Base-by-base conservation (phyloP, 176 grass and related monocot species). In the Areca catechu region DNA sequence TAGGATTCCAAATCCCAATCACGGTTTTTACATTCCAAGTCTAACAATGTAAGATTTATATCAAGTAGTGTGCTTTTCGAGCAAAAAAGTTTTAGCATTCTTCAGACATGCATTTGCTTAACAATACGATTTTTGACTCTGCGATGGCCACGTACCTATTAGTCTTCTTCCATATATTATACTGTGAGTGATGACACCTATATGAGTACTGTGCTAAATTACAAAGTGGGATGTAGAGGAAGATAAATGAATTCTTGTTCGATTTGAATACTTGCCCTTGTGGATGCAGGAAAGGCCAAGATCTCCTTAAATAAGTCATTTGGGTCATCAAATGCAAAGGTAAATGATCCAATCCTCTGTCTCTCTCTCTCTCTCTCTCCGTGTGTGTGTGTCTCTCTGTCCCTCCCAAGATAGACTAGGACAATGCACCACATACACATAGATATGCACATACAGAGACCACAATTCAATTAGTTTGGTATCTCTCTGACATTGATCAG, bases 261-360 rank as follows among this genome's bases (percentile, higher is more conserved):
- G 7, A 56, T 63, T 73, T 80, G 62, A 76, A 76, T 70, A 77
- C 61, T 54, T 16, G 55, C 74, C 55, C 43, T 61, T 73, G 22
- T 77, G 56, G 56, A 63, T 74, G 71, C 65, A 84, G 81, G 81
- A 66, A 66, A 74, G 34, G 68, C 22, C 2, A 43, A 63, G 52
- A 80, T 59, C 18, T 49, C 68, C 60, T 64, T 60, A 70, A 64
- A 20, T 49, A 75, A 80, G 43, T 49, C 65, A 65, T 5, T 0
- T 16, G 60, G 15, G 16, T 51, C 53, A 18, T 64, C 78, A 80
- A 69, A 50, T 27, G 16, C 58, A 65, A 80, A 80, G 71, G 78
- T 80, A 54, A 75, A 43, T 43, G 34, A 43, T 43, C 34, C 34
- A 43, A 43, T 43, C 34, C 34, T 43, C 34, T 1, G 10, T 43